These are phyloP conservation scores for Colletotrichum phormii DNA, from an alignment of 2,329 filamentous ascomycete species.

Conservation along the genomic window DNA sequence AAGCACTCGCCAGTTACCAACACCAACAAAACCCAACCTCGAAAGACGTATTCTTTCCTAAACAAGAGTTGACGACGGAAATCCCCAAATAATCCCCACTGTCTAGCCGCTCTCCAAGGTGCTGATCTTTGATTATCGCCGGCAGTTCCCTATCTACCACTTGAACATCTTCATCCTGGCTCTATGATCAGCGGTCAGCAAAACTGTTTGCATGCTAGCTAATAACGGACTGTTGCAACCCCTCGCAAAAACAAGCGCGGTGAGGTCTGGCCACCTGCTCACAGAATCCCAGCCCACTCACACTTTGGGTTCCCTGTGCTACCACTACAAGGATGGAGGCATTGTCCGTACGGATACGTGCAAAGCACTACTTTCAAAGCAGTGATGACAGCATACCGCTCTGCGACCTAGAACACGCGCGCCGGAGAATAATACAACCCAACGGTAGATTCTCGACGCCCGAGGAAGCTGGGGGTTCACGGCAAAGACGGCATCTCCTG, in stretches of 20 bases:
- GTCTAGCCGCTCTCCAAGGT: slow-evolving; percentile 1
- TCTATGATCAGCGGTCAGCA: slow-evolving; percentile 18
- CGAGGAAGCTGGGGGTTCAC: slow-evolving; percentile 6
- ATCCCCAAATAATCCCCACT: not conserved
- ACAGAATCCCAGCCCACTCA: not conserved
- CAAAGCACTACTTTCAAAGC: not conserved
- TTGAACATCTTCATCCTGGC: slow-evolving; percentile 7
- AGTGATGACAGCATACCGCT: not conserved
- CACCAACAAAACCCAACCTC: not conserved
- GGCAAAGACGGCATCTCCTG: slow-evolving; percentile 29
- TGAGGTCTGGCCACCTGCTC: not conserved
- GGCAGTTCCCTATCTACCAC: slow-evolving; percentile 31
- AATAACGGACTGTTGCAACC: not conserved
- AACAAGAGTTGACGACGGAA: not conserved
- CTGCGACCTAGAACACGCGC: slow-evolving; percentile 1
- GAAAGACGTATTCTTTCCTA: not conserved
- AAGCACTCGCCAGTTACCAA: slow-evolving; percentile 8
- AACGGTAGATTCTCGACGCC: not conserved
- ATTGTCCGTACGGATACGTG: not conserved
- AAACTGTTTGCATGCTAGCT: slow-evolving; percentile 4
- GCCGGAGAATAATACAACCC: slow-evolving; percentile 15
- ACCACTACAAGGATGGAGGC: not conserved
- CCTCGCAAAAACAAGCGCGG: not conserved
- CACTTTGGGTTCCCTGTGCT: not conserved
- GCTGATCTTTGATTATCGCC: slow-evolving; percentile 32